phyloP scores from a whole-genome alignment of 2,329 filamentous ascomycete genomes.

The Paraphaeosphaeria sporulosa region DNA sequence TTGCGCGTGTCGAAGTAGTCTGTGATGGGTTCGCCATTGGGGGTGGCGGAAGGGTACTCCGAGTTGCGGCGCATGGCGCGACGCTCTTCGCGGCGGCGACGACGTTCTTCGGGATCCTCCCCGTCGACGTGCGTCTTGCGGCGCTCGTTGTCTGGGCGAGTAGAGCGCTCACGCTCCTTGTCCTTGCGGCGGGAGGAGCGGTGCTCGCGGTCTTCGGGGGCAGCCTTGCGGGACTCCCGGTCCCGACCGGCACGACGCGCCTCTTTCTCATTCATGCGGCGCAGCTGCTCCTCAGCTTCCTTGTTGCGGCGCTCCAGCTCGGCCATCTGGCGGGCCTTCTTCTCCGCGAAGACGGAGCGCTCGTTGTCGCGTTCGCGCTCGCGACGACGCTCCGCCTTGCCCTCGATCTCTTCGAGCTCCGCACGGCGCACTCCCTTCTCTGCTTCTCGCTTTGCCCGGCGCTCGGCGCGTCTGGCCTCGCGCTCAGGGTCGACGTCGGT shows the following conservation, averaged over 20 bases:
- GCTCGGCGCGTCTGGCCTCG: conserved; percentile 48
- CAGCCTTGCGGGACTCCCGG: conserved; percentile 39
- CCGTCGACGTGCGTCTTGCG: conserved; percentile 44
- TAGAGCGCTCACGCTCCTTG: conserved; percentile 35
- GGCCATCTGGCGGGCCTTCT: conserved; percentile 47
- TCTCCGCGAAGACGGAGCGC: conserved; percentile 41
- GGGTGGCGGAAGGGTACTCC: conserved; percentile 43
- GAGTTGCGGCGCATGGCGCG: conserved; percentile 48
- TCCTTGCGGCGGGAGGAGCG: conserved; percentile 47
- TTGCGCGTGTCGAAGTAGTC: conserved; percentile 58
- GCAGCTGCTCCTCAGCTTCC: conserved; percentile 48
- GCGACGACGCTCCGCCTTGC: conserved; percentile 46
- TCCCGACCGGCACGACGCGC: conserved; percentile 42
- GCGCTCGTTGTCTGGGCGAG: conserved; percentile 44
- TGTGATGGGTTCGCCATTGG: conserved; percentile 47
- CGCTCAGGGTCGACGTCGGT: conserved; percentile 44
- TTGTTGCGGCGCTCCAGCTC: conserved; percentile 49
- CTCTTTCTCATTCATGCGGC: conserved; percentile 50
- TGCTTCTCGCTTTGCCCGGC: conserved; percentile 41
- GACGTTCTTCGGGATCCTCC: conserved; percentile 47
- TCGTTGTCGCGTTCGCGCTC: conserved; percentile 49
- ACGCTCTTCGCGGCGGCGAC: conserved; percentile 54
- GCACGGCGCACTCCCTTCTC: conserved; percentile 46
- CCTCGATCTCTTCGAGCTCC: conserved; percentile 46
- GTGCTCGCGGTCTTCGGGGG: conserved; percentile 44